A percentile compares a stretch with the other conserved stretches of the same genome.
phyloP scores from a whole-genome alignment of 1,284 basidiomycete genomes.

The Pascua sp. region DNA sequence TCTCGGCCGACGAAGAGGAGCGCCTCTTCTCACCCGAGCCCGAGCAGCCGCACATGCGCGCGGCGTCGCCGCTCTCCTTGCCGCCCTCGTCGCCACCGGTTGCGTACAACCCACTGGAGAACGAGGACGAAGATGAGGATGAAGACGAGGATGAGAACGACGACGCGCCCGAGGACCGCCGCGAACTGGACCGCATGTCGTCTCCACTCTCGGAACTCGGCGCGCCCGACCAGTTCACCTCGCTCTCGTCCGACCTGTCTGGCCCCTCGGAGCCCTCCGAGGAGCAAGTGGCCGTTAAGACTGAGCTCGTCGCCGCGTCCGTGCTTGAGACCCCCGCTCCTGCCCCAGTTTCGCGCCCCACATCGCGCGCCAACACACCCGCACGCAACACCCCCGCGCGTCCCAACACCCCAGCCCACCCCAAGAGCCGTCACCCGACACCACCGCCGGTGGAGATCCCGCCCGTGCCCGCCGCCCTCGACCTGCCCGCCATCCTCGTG shows the following conservation, averaged over 20 bases:
- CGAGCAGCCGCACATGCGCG: neutral
- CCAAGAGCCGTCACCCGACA: conserved; percentile 8
- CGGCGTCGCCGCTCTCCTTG: conserved; percentile 12
- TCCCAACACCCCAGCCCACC: conserved; percentile 2
- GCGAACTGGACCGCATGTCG: too few relatives aligned
- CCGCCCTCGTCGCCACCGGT: conserved; percentile 20
- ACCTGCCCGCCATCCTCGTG: conserved; percentile 46
- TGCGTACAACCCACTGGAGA: conserved; percentile 11
- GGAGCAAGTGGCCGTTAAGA: conserved; percentile 3
- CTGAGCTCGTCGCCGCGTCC: conserved; percentile 3
- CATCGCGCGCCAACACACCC: neutral
- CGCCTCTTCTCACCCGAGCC: conserved; percentile 10
- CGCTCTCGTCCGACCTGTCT: neutral
- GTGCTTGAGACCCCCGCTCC: neutral
- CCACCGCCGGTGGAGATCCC: neutral
- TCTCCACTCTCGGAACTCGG: too few relatives aligned
- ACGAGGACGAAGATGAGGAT: conserved; percentile 10
- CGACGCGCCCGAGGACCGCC: conserved; percentile 1
- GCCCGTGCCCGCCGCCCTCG: conserved; percentile 33
- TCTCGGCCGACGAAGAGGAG: conserved; percentile 17
- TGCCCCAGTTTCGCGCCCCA: neutral
- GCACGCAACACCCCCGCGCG: neutral
- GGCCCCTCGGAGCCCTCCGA: neutral
- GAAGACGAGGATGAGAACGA: conserved; percentile 7
- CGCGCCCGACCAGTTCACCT: too few relatives aligned